Percentiles rank a stretch among this genome's conserved stretches.
Conservation (phyloP, 495 filamentous ascomycete species). For the Penicillium psychrofluorescens region DNA sequence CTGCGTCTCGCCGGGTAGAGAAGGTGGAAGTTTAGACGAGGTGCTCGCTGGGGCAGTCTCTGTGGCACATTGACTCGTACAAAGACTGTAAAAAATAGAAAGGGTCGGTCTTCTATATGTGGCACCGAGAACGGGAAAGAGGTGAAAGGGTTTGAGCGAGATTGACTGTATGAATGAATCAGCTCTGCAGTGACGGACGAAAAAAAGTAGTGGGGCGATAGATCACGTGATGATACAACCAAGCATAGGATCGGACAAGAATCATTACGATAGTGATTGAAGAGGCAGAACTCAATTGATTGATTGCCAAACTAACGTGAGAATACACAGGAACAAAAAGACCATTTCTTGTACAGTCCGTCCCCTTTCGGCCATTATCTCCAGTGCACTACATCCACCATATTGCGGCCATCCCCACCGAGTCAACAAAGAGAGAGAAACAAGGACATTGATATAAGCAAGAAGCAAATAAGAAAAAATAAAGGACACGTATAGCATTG, state of each 20-base stretch:
- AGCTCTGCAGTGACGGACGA: no score
- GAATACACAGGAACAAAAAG: conserved; percentile 8
- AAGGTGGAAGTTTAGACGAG: conserved; percentile 2
- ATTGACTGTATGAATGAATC: no score
- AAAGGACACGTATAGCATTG: not conserved
- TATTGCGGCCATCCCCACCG: not conserved
- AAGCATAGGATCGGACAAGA: no score
- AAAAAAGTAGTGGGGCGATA: no score
- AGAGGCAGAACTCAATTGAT: conserved; percentile 10
- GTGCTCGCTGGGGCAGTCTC: not conserved
- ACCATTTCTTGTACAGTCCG: conserved; percentile 10
- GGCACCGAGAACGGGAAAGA: no score
- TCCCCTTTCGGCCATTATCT: not conserved
- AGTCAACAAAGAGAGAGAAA: conserved; percentile 14
- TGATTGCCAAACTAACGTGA: conserved; percentile 13
- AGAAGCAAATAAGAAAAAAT: not conserved
- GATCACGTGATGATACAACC: no score
- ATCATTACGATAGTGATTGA: not conserved
- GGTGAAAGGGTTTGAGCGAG: no score
- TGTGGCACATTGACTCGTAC: not conserved
- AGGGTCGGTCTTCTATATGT: not conserved
- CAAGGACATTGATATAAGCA: conserved; percentile 17
- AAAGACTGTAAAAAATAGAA: no score
- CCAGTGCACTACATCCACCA: not conserved
- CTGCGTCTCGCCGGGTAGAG: conserved; percentile 6